phyloP scores from a whole-genome alignment of 257 asterid genomes.

The Petunia axillaris region DNA sequence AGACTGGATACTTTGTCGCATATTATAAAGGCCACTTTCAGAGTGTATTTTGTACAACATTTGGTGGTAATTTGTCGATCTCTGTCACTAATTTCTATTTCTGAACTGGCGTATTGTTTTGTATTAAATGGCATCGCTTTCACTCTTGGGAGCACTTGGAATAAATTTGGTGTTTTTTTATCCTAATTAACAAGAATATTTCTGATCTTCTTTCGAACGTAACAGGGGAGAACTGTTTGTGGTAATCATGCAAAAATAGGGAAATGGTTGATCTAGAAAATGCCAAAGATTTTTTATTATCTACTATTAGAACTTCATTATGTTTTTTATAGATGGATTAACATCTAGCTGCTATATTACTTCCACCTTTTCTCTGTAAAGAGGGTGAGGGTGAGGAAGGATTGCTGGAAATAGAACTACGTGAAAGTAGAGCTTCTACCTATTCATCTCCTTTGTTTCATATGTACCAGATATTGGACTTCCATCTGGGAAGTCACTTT shows the following conservation, averaged over 20 bases:
- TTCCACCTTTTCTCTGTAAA: constrained; percentile 15
- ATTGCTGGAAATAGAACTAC: not conserved
- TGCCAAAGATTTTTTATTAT: not conserved
- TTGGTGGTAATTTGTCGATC: not conserved
- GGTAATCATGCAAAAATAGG: not conserved
- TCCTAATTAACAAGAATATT: constrained; percentile 6
- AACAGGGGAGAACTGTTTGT: not conserved
- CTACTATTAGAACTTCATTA: not conserved
- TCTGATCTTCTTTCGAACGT: not conserved
- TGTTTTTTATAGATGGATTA: not conserved
- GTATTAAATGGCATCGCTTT: constrained; percentile 9
- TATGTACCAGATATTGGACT: constrained; percentile 78
- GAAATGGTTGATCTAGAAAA: not conserved
- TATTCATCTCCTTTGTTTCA: constrained; percentile 26
- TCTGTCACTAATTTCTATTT: not conserved
- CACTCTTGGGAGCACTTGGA: not conserved
- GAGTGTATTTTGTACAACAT: not conserved
- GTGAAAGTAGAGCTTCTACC: constrained; percentile 6
- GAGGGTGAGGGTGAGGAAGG: not conserved
- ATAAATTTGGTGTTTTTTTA: not conserved
- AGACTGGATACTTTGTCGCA: not conserved
- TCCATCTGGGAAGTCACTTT: constrained; percentile 97
- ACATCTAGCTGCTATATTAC: not conserved
- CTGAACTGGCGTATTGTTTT: not conserved
- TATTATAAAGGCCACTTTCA: not conserved